Evolutionary conservation across 768 basidiomycete species (phyloP).

Genomic region (Austroboletus festivus): DNA sequence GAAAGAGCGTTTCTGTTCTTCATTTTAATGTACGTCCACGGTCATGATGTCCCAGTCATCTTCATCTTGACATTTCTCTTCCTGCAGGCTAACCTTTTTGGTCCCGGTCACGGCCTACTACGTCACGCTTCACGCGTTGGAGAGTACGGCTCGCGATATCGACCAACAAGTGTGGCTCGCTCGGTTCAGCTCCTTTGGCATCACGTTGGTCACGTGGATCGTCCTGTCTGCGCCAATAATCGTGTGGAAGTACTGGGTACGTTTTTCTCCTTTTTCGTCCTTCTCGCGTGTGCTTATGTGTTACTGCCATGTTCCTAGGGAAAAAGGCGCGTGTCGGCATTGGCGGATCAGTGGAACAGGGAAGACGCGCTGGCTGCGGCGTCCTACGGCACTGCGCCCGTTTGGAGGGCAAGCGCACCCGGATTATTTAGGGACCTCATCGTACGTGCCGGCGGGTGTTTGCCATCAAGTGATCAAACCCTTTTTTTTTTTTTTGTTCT

Average conservation of each 20-base stretch:
- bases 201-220: constrained; percentile 37
- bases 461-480: not conserved
- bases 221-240: constrained; percentile 41
- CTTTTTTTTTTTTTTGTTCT: not conserved
- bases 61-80: not conserved
- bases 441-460: constrained; percentile 23
- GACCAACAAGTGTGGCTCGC: constrained; percentile 32
- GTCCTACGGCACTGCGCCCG: constrained; percentile 28
- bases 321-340: constrained; percentile 34
- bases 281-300: too few species aligned
- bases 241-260: constrained; percentile 45
- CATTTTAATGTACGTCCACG: constrained; percentile 37
- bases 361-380: constrained; percentile 34
- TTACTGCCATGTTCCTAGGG: constrained; percentile 35
- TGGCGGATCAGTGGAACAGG: constrained; percentile 40
- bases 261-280: too few species aligned
- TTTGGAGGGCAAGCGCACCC: constrained; percentile 43
- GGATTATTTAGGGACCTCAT: constrained; percentile 36
- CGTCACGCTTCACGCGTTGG: constrained; percentile 24
- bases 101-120: constrained; percentile 40
- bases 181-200: constrained; percentile 35
- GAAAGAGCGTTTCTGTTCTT: constrained; percentile 43
- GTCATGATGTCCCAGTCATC: not conserved
- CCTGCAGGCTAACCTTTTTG: constrained; percentile 35
- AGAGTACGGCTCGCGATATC: not conserved